Conservation (phyloP, 2,329 filamentous ascomycete genomes). For the Eutypa lata region DNA sequence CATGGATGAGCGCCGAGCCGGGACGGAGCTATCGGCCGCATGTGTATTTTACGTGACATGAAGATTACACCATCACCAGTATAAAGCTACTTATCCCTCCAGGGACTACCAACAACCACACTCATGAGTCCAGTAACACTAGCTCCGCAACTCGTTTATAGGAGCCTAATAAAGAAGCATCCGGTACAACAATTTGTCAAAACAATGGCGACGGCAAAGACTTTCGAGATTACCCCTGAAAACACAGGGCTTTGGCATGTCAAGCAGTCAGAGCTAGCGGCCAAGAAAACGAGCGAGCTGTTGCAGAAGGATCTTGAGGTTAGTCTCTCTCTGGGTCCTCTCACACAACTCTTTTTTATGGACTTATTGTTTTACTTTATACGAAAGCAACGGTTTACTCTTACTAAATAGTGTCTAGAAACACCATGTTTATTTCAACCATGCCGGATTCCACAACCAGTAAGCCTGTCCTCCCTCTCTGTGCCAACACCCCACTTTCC, state of each 20-base stretch:
- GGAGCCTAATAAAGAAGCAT: background rate
- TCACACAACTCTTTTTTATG: too few species aligned
- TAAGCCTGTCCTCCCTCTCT: slow-evolving; percentile 23
- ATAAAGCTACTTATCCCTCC: too few species aligned
- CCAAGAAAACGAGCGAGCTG: slow-evolving; percentile 61
- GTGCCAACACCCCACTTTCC: background rate
- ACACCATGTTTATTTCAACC: slow-evolving; percentile 81
- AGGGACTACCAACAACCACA: background rate
- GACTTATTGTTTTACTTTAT: too few species aligned
- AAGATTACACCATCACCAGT: background rate
- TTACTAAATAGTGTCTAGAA: slow-evolving; percentile 25
- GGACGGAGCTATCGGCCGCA: too few species aligned
- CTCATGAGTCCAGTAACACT: background rate
- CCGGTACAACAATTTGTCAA: background rate
- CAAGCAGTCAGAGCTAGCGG: slow-evolving; percentile 54
- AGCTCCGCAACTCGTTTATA: background rate
- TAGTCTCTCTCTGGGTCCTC: slow-evolving; percentile 8
- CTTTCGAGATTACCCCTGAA: slow-evolving; percentile 44
- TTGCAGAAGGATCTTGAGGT: slow-evolving; percentile 73
- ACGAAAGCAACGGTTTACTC: too few species aligned
- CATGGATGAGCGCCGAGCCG: too few species aligned
- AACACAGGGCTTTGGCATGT: slow-evolving; percentile 49
- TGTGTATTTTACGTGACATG: background rate
- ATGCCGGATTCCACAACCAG: slow-evolving; percentile 79
- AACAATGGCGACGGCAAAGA: slow-evolving; percentile 45